phyloP scores from a whole-genome alignment of 75 land plant species.

The Adiantum capillusveneris region DNA sequence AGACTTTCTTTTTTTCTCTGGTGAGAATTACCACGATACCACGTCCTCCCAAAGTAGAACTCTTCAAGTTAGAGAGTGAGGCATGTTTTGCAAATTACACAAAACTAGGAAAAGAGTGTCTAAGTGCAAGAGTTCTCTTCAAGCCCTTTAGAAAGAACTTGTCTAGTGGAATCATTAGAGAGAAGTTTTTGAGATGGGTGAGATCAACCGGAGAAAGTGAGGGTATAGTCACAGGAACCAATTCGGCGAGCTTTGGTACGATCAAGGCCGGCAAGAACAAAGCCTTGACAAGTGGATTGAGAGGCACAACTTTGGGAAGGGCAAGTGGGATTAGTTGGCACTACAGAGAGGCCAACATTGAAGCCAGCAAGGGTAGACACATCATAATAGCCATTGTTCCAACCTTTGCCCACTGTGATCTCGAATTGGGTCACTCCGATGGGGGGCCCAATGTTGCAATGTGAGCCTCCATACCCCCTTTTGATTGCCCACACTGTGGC shows the following conservation, averaged over 20 bases:
- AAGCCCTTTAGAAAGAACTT: too few relatives aligned
- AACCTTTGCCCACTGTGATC: neutral
- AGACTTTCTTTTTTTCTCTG: too few relatives aligned
- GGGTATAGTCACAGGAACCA: neutral
- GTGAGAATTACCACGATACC: too few relatives aligned
- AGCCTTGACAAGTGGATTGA: constrained; percentile 4
- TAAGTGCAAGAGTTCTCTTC: too few relatives aligned
- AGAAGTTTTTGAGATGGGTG: too few relatives aligned
- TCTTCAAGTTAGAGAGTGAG: too few relatives aligned
- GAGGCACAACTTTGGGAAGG: constrained; percentile 1
- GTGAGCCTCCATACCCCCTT: neutral
- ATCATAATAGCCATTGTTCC: constrained; percentile 11
- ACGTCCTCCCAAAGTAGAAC: too few relatives aligned
- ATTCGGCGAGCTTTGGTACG: neutral
- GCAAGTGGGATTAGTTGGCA: constrained; percentile 7
- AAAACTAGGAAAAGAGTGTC: too few relatives aligned
- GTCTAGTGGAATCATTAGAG: too few relatives aligned
- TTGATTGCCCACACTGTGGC: constrained; percentile 1
- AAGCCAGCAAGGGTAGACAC: constrained; percentile 17
- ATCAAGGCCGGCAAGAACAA: constrained; percentile 1
- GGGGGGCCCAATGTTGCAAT: constrained; percentile 1
- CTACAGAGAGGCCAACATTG: constrained; percentile 2
- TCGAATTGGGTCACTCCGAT: constrained; percentile 8
- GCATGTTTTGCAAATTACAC: too few relatives aligned
- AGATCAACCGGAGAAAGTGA: neutral